Evolutionary conservation across 1,284 basidiomycete species (phyloP).

Genomic region (Ustilago curta): DNA sequence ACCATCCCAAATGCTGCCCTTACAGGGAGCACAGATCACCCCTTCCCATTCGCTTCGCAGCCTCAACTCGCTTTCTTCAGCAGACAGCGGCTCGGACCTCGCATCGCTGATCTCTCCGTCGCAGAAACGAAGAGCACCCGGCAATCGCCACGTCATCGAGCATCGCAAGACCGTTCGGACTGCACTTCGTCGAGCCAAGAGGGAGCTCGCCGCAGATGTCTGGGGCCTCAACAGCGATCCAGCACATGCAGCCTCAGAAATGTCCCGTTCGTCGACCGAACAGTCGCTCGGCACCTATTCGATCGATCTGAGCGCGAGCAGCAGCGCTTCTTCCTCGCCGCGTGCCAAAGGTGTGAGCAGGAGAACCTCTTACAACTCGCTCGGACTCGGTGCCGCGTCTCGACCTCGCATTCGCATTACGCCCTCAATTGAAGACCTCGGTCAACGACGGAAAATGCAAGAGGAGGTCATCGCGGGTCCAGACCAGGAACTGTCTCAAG

Average conservation of each 20-base stretch:
- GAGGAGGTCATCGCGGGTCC: constrained; percentile 30
- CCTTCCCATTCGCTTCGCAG: constrained; percentile 32
- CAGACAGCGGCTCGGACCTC: constrained; percentile 5
- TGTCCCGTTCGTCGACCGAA: constrained; percentile 48
- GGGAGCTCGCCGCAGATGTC: constrained; percentile 27
- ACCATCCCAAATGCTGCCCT: neutral
- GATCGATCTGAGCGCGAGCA: constrained; percentile 44
- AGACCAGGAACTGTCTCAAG: constrained; percentile 1
- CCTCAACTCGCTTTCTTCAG: constrained; percentile 23
- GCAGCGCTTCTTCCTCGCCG: constrained; percentile 46
- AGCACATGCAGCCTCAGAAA: neutral
- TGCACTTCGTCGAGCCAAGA: constrained; percentile 46
- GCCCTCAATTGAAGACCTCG: constrained; percentile 61
- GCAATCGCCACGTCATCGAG: constrained; percentile 60
- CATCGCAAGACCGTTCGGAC: constrained; percentile 51
- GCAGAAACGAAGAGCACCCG: constrained; percentile 49
- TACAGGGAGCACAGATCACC: constrained; percentile 18
- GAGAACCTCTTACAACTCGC: constrained; percentile 29
- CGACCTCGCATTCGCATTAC: constrained; percentile 62
- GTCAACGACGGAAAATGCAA: constrained; percentile 38
- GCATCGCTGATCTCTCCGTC: constrained; percentile 14
- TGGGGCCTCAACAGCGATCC: constrained; percentile 26
- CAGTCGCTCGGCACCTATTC: constrained; percentile 41
- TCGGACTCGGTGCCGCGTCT: constrained; percentile 23
- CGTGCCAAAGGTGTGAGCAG: constrained; percentile 12